Base-by-base conservation (phyloP, 208 protist species). In the Trypanosoma theileri region DNA sequence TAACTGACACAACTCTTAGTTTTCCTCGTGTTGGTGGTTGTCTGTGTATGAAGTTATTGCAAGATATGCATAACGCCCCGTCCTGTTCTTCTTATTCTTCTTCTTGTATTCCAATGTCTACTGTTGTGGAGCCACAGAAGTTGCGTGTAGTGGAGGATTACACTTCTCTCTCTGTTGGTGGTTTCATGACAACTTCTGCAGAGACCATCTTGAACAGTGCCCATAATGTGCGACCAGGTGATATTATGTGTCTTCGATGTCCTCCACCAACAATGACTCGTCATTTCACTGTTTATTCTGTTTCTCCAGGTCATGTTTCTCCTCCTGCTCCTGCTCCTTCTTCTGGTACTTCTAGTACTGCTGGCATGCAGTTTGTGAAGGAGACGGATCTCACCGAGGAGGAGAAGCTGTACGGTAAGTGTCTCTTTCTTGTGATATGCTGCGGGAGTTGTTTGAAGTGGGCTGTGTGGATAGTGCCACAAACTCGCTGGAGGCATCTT, bases 91-190 rank as follows among this genome's bases (percentile, higher is more conserved):
- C n/a, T n/a, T n/a, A n/a, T 1, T 52, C 26, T n/a, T 60, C 42
- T 17, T 53, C 24, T 8, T 11, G 16, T 4, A 35, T n/a, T 28
- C 14, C 24, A 0, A 26, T 11, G 7, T 51, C 19, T 8, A 17
- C 44, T 31, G 3, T 26, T 7, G 9, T 53, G 35, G 3, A 3
- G 24, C 3, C 11, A 11, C 1, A 41, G 42, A 61, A 59, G 44
- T 63, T 72, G 31, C 35, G 17, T 35, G 71, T 84, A 7, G 89
- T 91, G 28, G 80, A 89, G 68, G 63, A 75, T 12, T 95, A 95
- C 67, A 73, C 75, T 17, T 86, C 89, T 14, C 71, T 95, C 24
- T 89, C 83, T 56, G 83, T 80, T 1, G 86, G 86, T 35, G 86
- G 89, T 31, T 95, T 95, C 66, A 77, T 95, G 64, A 73, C 84